Conservation (phyloP, 2,329 filamentous ascomycete species). For the Penicillium psychrosexuale region DNA sequence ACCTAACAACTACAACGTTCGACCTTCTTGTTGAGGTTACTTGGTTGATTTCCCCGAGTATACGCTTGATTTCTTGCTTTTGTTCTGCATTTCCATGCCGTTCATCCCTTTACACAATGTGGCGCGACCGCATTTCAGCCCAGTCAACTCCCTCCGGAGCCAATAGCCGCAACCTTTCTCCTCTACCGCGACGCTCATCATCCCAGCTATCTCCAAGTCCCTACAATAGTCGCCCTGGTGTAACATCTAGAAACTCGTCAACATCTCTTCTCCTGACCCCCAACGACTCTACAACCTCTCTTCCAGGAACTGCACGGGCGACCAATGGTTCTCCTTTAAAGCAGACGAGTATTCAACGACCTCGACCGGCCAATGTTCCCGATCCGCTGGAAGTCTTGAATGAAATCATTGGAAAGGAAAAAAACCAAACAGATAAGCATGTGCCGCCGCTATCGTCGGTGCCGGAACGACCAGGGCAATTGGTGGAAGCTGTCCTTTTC, state of each 20-base stretch:
- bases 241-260: constrained; percentile 71
- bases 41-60: background rate
- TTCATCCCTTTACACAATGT: constrained; percentile 56
- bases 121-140: constrained; percentile 81
- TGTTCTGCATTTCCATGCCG: constrained; percentile 3
- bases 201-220: constrained; percentile 67
- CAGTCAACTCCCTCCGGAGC: constrained; percentile 64
- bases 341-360: constrained; percentile 50
- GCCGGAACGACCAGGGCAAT: constrained; percentile 38
- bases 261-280: constrained; percentile 69
- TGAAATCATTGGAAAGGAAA: constrained; percentile 51
- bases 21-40: background rate
- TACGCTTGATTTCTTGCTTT: background rate
- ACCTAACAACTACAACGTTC: background rate
- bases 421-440: constrained; percentile 14
- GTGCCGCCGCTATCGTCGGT: constrained; percentile 2
- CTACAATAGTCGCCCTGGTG: constrained; percentile 64
- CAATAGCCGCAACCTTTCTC: constrained; percentile 64
- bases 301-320: constrained; percentile 63
- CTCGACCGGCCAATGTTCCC: constrained; percentile 54
- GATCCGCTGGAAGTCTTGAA: constrained; percentile 71
- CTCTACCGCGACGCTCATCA: constrained; percentile 64
- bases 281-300: constrained; percentile 72
- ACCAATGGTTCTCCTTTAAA: constrained; percentile 67
- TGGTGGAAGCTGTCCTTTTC: constrained; percentile 73